Evolutionary conservation across 2,329 filamentous ascomycete genomes (phyloP).

Genomic region (Calonectria leucothoes): DNA sequence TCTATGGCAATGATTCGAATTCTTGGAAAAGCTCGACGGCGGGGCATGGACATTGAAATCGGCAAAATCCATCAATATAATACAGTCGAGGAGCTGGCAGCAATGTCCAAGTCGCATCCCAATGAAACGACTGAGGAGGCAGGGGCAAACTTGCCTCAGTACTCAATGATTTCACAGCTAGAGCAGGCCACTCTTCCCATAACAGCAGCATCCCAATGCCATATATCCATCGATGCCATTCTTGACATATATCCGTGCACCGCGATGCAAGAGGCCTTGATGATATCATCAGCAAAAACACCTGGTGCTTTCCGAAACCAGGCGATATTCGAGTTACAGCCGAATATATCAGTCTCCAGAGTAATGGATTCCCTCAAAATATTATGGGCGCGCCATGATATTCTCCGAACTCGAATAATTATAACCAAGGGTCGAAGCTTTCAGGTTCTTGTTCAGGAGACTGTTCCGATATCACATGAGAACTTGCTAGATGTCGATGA

Average conservation of each 20-base stretch:
- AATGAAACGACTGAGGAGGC: background rate
- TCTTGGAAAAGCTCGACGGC: background rate
- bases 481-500: background rate
- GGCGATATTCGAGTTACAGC: background rate
- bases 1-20: background rate
- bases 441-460: background rate
- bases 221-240: background rate
- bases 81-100: background rate
- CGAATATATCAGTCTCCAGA: background rate
- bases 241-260: background rate
- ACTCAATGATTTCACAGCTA: background rate
- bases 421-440: background rate
- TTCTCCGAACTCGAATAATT: background rate
- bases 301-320: background rate
- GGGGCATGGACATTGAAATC: background rate
- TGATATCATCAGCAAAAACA: background rate
- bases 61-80: background rate
- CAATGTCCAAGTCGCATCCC: too few relatives aligned
- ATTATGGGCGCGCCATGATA: background rate
- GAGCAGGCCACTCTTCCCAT: background rate
- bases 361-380: background rate
- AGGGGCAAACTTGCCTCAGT: background rate
- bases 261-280: background rate
- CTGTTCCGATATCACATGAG: background rate
- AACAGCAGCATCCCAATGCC: background rate